Conservation (phyloP, 2,329 filamentous ascomycete genomes). For the Fonsecaea pedrosoi region DNA sequence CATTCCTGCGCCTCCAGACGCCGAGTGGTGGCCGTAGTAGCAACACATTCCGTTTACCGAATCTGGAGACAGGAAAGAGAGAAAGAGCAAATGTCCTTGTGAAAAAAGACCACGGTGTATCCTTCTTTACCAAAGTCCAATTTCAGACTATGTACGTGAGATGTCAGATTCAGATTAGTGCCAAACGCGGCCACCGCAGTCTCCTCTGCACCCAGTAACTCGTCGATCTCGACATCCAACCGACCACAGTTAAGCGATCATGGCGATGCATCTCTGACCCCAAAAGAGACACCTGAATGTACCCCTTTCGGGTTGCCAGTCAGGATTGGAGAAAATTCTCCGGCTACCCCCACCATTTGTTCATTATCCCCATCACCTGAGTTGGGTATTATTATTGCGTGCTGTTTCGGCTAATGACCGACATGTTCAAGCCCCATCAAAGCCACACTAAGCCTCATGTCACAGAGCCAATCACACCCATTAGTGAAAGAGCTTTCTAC, state of each 20-base stretch:
- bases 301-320: not conserved
- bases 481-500: not conserved
- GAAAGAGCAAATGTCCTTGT: not conserved
- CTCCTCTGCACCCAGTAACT: not conserved
- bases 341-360: not conserved
- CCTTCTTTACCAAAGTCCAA: slow-evolving; percentile 4
- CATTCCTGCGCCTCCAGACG: slow-evolving; percentile 3
- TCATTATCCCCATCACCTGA: not conserved
- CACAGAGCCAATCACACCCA: slow-evolving; percentile 2
- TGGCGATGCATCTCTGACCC: slow-evolving; percentile 5
- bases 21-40: not conserved
- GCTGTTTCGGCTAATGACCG: slow-evolving; percentile 2
- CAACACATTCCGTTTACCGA: not conserved
- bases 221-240: slow-evolving; percentile 6
- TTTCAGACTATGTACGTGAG: slow-evolving; percentile 15
- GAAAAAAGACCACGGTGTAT: slow-evolving; percentile 8
- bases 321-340: slow-evolving; percentile 11
- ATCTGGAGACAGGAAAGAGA: not conserved
- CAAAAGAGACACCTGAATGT: not conserved
- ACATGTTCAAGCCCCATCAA: slow-evolving; percentile 10
- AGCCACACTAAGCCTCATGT: slow-evolving; percentile 19
- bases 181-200: not conserved
- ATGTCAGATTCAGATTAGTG: slow-evolving; percentile 11
- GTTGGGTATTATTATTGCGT: slow-evolving; percentile 12
- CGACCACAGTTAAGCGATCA: not conserved